A percentile compares a stretch with the other conserved stretches of the same genome.
These are phyloP conservation scores for Sutorius eximius DNA, from an alignment of 1,284 basidiomycete species.

Conservation along the genomic window DNA sequence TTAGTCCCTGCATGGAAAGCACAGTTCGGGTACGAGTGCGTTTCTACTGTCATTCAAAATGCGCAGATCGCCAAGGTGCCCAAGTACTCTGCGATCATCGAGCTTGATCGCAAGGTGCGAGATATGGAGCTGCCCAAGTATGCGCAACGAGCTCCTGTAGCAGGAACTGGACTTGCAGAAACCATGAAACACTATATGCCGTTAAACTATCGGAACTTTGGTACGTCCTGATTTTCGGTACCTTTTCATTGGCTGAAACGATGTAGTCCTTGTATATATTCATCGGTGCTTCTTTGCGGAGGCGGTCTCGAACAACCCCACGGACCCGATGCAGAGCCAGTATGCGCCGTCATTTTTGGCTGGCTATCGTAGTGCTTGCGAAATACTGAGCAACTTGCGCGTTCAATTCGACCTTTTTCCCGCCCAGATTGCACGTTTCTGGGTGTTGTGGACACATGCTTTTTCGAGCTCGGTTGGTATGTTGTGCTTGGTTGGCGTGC, in stretches of 20 bases:
- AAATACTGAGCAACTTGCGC: constrained; percentile 49
- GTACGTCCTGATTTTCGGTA: constrained; percentile 38
- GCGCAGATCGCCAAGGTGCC: constrained; percentile 64
- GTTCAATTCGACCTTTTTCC: constrained; percentile 57
- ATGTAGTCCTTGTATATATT: constrained; percentile 59
- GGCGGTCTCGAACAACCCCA: constrained; percentile 55
- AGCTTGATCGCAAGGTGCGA: constrained; percentile 61
- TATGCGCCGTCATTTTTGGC: constrained; percentile 68
- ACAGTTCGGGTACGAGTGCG: constrained; percentile 64
- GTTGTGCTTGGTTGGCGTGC: not conserved
- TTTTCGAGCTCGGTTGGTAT: constrained; percentile 58
- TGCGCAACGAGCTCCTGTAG: constrained; percentile 44
- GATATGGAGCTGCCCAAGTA: constrained; percentile 61
- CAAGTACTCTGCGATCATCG: constrained; percentile 61
- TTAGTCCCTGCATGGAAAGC: constrained; percentile 73
- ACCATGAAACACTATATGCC: constrained; percentile 70
- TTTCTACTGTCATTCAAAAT: constrained; percentile 63
- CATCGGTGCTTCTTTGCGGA: constrained; percentile 70
- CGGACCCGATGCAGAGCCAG: constrained; percentile 59
- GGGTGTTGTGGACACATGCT: constrained; percentile 69
- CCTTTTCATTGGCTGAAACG: constrained; percentile 1
- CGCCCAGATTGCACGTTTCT: constrained; percentile 59
- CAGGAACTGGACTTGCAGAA: constrained; percentile 44
- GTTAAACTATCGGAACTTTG: constrained; percentile 62
- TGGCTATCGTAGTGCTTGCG: constrained; percentile 61